Evolutionary conservation across 495 filamentous ascomycete genomes (phyloP), one percentile per base, ranked within the genome.

Genomic region (Penicillium herquei): DNA sequence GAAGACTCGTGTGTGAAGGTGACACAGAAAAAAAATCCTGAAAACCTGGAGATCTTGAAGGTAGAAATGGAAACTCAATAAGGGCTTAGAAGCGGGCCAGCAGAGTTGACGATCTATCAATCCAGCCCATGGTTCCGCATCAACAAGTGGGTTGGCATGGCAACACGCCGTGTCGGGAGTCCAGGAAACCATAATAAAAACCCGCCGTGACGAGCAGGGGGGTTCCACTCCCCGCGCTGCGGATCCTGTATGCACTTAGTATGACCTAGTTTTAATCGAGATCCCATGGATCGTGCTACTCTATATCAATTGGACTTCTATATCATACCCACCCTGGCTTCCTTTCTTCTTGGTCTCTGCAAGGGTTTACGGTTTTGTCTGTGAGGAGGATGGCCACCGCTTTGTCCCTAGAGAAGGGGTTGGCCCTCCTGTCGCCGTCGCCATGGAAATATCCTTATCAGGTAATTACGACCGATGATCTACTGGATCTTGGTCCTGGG

Each of bases 101-200:
- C 39, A 39, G 48, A 55, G 65, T 69, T 69, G 66, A 57, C 61
- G 71, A 74, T 72, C 71, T 66, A 70, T 62, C 62, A 63, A 58
- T 58, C 57, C 51, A 46, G 63, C 55, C 66, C 70, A 69, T 65
- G 71, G 67, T 67, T 70, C 68, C 58, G 14, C 64, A 72, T 76
- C 74, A 77, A 77, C 74, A 77, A 77, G 69, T 59, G 60, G 49
- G 74, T 77, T 77, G 72, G 68, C 72, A 70, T 66, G 65, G 71
- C 74, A 77, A 77, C 74, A 56, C 11, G 49, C 44, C 48, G 33
- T 45, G 45, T 40, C 60, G 64, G 69, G 67, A 67, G 66, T 69
- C 65, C 59, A 64, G 68, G 65, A 68, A 71, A 65, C 70, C 63
- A 71, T n/a, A 13, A 50, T 39, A 31, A 21, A 26, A 33, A 51